Base-by-base conservation (phyloP, 257 asterid species). In the Petunia axillaris region DNA sequence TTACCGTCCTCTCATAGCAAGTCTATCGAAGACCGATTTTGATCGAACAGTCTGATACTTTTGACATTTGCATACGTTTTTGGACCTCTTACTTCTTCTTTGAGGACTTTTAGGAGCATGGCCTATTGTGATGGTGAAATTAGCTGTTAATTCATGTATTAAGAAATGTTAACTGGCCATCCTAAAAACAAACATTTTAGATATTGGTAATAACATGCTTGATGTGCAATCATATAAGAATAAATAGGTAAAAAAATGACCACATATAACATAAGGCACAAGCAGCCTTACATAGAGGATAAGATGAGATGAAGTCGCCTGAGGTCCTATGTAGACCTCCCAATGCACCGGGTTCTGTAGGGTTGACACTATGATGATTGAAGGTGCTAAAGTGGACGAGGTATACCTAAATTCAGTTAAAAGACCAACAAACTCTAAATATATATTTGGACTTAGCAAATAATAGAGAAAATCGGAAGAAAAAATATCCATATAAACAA, bases 31-130 rank as follows among this genome's bases (percentile, higher is more conserved):
- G 59, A 5, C 5, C 4, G 57, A 9, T 48, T 15, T 48, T 8
- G 5, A 8, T 9, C 3, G 6, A 70, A 46, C 41, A 46, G 35
- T 25, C 48, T 48, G 77, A 46, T 46, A 0, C 0, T n/a, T n/a
- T 70, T 16, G 59, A 70, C 77, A 2, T 46, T 70, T 16, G 77
- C 59, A 4, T 70, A 16, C 77, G 10, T 10, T 70, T 70, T 14
- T 36, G 2, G 4, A 64, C 71, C 16, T 64, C 9, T 16, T 59
- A 2, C 0, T 64, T 5, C 40, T 60, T 60, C 39, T 36, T 63
- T 10, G 71, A 64, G 71, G 3, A 64, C 46, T 38, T n/a, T 37
- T 63, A 63, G 44, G 15, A 64, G 70, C 70, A 37, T 38, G 8
- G 71, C 48, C 46, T 62, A 9, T 35, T 35, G 1, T 62, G 8